A percentile compares a stretch with the other conserved stretches of the same genome.
These are phyloP conservation scores for Gastrodia elata DNA, from an alignment of 106 monocot species.

Conservation along the genomic window DNA sequence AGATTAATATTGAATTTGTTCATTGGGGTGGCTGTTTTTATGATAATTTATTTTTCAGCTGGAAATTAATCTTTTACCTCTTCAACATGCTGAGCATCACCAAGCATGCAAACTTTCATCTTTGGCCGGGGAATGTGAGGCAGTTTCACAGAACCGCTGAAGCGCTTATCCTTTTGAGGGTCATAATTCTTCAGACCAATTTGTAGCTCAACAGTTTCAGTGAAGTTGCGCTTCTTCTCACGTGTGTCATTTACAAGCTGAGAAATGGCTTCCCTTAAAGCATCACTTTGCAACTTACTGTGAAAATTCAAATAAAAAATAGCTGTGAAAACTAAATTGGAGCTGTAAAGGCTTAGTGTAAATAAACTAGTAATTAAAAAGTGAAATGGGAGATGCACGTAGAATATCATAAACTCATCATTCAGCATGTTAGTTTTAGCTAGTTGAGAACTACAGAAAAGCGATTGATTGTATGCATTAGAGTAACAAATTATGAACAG, in stretches of 20 bases:
- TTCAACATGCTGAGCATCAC: constrained; percentile 60
- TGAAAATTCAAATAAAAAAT: not conserved
- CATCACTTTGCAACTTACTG: constrained; percentile 60
- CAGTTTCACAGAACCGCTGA: constrained; percentile 66
- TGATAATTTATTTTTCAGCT: not conserved
- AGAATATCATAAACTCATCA: too few relatives aligned
- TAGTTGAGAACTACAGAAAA: too few relatives aligned
- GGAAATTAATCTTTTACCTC: constrained; percentile 19
- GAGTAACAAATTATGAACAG: too few relatives aligned
- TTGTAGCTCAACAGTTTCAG: constrained; percentile 45
- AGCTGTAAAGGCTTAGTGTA: too few relatives aligned
- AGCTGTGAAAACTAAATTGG: too few relatives aligned
- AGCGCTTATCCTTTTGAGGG: constrained; percentile 61
- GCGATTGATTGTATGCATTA: too few relatives aligned
- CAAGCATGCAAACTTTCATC: constrained; percentile 72
- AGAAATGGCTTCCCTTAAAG: constrained; percentile 35
- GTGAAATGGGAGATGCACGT: too few relatives aligned
- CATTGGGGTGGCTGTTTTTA: not conserved
- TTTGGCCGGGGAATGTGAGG: constrained; percentile 57
- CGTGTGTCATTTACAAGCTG: constrained; percentile 15
- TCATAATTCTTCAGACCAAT: constrained; percentile 62
- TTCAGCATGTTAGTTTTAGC: too few relatives aligned
- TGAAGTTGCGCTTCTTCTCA: constrained; percentile 37
- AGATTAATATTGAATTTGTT: not conserved
- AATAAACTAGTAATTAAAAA: too few relatives aligned